phyloP scores from a whole-genome alignment of 2,329 filamentous ascomycete species.

The Akanthomyces muscarius region DNA sequence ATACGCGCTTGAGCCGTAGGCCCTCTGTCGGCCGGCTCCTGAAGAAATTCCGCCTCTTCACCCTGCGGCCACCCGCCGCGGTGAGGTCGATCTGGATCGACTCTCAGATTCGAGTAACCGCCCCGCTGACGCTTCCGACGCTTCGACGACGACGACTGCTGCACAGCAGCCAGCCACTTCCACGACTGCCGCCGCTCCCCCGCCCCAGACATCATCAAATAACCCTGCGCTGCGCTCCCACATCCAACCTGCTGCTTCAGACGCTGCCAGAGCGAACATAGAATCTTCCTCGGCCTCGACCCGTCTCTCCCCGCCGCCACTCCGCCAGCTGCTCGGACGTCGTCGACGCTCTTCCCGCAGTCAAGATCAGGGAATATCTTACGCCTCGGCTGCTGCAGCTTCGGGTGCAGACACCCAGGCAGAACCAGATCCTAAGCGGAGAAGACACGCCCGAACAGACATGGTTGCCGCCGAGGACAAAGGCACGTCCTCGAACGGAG shows the following conservation, averaged over 20 bases:
- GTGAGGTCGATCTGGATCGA: conserved; percentile 40
- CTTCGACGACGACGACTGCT: conserved; percentile 30
- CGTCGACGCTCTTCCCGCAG: conserved; percentile 46
- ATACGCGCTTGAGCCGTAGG: conserved; percentile 10
- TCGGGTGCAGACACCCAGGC: conserved; percentile 17
- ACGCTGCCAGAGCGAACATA: conserved; percentile 37
- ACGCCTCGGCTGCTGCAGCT: conserved; percentile 18
- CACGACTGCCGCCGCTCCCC: conserved; percentile 40
- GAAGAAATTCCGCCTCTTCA: conserved; percentile 19
- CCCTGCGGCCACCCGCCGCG: conserved; percentile 38
- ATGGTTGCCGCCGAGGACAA: conserved; percentile 58
- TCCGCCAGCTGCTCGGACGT: conserved; percentile 48
- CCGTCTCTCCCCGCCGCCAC: conserved; percentile 24
- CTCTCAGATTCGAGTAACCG: conserved; percentile 32
- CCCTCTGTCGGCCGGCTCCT: conserved; percentile 15
- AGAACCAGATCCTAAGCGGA: conserved; percentile 40
- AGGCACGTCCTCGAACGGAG: conserved; percentile 55
- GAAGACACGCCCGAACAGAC: conserved; percentile 52
- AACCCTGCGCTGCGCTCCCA: conserved; percentile 23
- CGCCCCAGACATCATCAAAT: conserved; percentile 39
- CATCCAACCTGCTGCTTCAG: conserved; percentile 10
- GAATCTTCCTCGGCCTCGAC: conserved; percentile 32
- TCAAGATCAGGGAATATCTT: conserved; percentile 27
- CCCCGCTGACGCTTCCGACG: conserved; percentile 52
- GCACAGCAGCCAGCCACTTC: conserved; percentile 41